Evolutionary conservation across 306 rosid species (phyloP).

Genomic region (Castanea sativa): DNA sequence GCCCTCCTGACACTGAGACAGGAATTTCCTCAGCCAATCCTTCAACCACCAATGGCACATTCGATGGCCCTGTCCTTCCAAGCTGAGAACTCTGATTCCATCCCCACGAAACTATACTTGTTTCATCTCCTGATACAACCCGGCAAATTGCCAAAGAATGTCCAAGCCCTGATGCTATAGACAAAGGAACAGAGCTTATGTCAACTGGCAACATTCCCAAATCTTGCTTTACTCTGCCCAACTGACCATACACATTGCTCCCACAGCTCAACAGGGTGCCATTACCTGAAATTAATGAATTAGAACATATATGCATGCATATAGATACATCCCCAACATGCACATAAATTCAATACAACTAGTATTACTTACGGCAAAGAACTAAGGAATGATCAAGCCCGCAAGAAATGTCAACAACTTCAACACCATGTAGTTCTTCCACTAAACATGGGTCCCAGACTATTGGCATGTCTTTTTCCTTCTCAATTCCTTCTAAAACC

Average conservation of each 20-base stretch:
- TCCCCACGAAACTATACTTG: conserved; percentile 76
- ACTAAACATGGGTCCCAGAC: conserved; percentile 79
- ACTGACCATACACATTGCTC: conserved; percentile 73
- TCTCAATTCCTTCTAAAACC: conserved; percentile 65
- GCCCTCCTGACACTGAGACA: conserved; percentile 66
- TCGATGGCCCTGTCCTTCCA: conserved; percentile 66
- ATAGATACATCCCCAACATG: background rate
- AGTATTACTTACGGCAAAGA: conserved; percentile 59
- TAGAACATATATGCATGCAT: conserved; percentile 1
- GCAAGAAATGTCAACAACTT: conserved; percentile 73
- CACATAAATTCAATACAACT: conserved; percentile 12
- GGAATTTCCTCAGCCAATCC: conserved; percentile 63
- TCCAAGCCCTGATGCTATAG: conserved; percentile 84
- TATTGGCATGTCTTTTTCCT: conserved; percentile 78
- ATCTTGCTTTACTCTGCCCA: conserved; percentile 63
- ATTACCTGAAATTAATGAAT: conserved; percentile 49
- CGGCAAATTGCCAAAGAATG: conserved; percentile 83
- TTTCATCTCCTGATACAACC: conserved; percentile 37
- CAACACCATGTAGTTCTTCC: conserved; percentile 49
- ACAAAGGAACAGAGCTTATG: conserved; percentile 36
- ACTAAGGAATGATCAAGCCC: conserved; percentile 95
- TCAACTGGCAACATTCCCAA: conserved; percentile 77
- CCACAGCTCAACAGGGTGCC: conserved; percentile 77
- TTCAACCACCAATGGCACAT: conserved; percentile 50
- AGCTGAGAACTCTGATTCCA: conserved; percentile 86